A percentile compares a stretch with the other conserved stretches of the same genome.
phyloP scores from a whole-genome alignment of 495 filamentous ascomycete species.

The Neurospora sublineolata region DNA sequence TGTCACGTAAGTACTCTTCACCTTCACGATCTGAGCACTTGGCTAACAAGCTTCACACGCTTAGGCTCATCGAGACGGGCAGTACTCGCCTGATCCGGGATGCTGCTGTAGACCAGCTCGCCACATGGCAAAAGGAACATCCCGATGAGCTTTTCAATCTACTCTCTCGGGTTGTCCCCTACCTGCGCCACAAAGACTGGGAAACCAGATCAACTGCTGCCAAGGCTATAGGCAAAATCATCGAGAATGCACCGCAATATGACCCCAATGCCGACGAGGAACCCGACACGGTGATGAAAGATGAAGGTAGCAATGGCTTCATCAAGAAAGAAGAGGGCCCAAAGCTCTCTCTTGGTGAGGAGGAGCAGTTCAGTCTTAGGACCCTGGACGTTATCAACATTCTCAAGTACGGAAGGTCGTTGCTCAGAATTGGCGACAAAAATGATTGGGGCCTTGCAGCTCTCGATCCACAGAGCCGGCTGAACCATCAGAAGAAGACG shows the following conservation, averaged over 20 bases:
- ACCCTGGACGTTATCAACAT: constrained; percentile 68
- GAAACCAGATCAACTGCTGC: constrained; percentile 86
- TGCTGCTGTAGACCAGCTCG: constrained; percentile 90
- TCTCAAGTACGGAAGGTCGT: constrained; percentile 65
- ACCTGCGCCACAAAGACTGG: constrained; percentile 86
- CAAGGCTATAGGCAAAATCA: constrained; percentile 84
- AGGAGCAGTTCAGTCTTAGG: constrained; percentile 51
- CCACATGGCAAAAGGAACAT: constrained; percentile 93
- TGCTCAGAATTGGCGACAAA: constrained; percentile 64
- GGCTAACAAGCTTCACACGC: constrained; percentile 17
- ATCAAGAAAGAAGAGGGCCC: constrained; percentile 41
- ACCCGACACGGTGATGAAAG: constrained; percentile 34
- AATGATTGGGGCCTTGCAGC: constrained; percentile 73
- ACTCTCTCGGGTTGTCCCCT: constrained; percentile 88
- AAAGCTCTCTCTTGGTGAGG: background rate
- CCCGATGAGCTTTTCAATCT: constrained; percentile 96
- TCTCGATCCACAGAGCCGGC: constrained; percentile 66
- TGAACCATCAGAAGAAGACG: constrained; percentile 81
- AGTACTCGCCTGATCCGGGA: constrained; percentile 90
- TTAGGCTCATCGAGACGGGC: constrained; percentile 86
- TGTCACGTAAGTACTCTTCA: constrained; percentile 65
- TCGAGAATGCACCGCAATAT: constrained; percentile 75
- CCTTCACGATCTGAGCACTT: background rate
- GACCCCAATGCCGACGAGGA: constrained; percentile 65
- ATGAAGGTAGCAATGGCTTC: constrained; percentile 26